Evolutionary conservation across 2,329 filamentous ascomycete species (phyloP).

Genomic region (Aspergillus sp.): DNA sequence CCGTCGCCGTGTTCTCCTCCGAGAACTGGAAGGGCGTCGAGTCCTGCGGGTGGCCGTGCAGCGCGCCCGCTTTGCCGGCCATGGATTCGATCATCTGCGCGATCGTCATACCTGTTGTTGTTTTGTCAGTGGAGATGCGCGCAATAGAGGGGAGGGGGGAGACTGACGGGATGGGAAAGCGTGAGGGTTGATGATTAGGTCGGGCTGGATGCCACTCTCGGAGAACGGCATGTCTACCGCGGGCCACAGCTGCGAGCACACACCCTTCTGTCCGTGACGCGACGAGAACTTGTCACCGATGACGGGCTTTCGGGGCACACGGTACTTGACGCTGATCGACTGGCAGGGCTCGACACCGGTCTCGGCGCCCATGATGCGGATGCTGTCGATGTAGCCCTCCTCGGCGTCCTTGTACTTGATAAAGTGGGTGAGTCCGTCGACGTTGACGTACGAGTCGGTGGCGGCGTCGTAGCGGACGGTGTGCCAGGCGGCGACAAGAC

Average conservation of each 20-base stretch:
- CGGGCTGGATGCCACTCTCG: constrained; percentile 92
- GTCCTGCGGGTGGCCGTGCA: constrained; percentile 95
- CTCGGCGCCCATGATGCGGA: constrained; percentile 85
- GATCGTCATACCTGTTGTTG: constrained; percentile 77
- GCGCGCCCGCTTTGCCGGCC: constrained; percentile 87
- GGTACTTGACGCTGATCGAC: constrained; percentile 87
- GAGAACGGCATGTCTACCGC: constrained; percentile 93
- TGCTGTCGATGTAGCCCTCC: constrained; percentile 84
- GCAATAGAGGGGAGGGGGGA: background rate
- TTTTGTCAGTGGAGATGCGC: background rate
- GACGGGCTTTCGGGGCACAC: constrained; percentile 82
- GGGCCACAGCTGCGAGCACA: constrained; percentile 94
- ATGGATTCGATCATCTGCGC: constrained; percentile 99
- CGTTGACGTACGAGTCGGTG: constrained; percentile 75
- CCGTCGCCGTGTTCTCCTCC: constrained; percentile 84
- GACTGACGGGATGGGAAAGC: constrained; percentile 84
- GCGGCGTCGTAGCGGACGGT: constrained; percentile 72
- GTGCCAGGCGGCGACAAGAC: constrained; percentile 86
- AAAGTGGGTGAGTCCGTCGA: constrained; percentile 80
- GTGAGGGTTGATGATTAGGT: constrained; percentile 98
- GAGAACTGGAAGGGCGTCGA: constrained; percentile 93
- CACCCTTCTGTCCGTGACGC: constrained; percentile 96
- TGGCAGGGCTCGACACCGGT: constrained; percentile 79
- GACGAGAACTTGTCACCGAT: constrained; percentile 99
- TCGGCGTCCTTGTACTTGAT: constrained; percentile 95